These are phyloP conservation scores for Ramichloridium luteum DNA, from an alignment of 2,329 filamentous ascomycete species.

Conservation along the genomic window DNA sequence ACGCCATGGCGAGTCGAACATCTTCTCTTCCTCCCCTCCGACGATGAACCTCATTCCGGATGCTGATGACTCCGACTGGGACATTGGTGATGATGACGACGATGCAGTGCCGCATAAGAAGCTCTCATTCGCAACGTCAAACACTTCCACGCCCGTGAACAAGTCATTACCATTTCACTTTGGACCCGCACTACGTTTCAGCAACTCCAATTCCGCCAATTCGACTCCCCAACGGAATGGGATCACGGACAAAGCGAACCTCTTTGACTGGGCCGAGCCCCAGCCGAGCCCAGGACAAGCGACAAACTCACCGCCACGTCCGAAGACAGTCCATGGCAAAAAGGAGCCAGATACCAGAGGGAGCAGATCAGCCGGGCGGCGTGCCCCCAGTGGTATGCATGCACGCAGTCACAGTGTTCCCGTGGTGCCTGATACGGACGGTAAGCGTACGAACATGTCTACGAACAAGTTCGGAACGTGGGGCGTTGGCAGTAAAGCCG, in stretches of 20 bases:
- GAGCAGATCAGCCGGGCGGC: conserved; percentile 54
- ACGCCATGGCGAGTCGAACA: conserved; percentile 18
- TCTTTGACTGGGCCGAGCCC: conserved; percentile 59
- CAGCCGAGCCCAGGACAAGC: conserved; percentile 49
- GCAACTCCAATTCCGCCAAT: conserved; percentile 21
- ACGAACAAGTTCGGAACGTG: conserved; percentile 68
- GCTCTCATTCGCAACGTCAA: background rate
- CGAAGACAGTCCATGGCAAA: conserved; percentile 65
- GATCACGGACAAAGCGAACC: conserved; percentile 40
- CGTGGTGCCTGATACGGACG: conserved; percentile 47
- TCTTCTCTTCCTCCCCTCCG: conserved; percentile 35
- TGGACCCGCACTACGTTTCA: conserved; percentile 12
- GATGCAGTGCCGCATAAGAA: conserved; percentile 7
- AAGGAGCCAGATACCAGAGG: conserved; percentile 59
- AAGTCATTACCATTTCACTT: conserved; percentile 15
- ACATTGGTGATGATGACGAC: conserved; percentile 24
- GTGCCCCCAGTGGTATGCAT: conserved; percentile 56
- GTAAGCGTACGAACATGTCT: conserved; percentile 42
- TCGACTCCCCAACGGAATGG: conserved; percentile 28
- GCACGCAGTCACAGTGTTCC: conserved; percentile 73
- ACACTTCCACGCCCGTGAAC: conserved; percentile 1
- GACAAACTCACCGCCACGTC: conserved; percentile 49
- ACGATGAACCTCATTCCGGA: conserved; percentile 30
- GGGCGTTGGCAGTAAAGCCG: conserved; percentile 66
- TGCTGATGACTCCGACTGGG: conserved; percentile 24